Conservation (phyloP, 345 rosid species). For the Sisymbrium altissimum region DNA sequence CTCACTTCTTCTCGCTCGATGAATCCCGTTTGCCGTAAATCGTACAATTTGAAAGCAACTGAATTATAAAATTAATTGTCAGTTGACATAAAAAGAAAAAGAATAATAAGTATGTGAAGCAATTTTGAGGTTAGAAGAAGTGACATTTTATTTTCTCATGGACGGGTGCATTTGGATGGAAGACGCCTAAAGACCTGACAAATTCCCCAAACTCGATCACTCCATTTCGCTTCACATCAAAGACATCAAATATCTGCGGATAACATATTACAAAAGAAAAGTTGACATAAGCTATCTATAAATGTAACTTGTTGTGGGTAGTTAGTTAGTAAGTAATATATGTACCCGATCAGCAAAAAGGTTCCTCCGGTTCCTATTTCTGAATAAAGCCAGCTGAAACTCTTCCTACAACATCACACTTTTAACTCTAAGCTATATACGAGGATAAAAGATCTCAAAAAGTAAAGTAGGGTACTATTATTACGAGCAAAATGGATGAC, state of each 20-base stretch:
- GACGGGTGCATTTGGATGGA: constrained; percentile 72
- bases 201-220: constrained; percentile 91
- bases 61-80: constrained; percentile 9
- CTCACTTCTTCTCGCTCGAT: constrained; percentile 88
- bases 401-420: constrained; percentile 57
- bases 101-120: not conserved
- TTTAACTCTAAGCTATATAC: not conserved
- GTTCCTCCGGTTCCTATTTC: constrained; percentile 62
- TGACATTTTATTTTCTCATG: constrained; percentile 73
- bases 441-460: not conserved
- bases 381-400: constrained; percentile 86
- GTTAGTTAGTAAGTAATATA: not conserved
- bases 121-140: not conserved
- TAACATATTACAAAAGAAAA: not conserved
- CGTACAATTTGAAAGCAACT: constrained; percentile 89
- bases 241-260: constrained; percentile 70
- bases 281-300: not conserved
- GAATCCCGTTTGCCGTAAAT: constrained; percentile 80
- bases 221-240: constrained; percentile 86
- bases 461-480: not conserved
- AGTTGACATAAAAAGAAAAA: not conserved
- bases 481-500: not conserved
- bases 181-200: constrained; percentile 76
- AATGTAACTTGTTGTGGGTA: not conserved
- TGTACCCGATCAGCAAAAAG: constrained; percentile 90